Evolutionary conservation across 148 eudicot species (phyloP).

Genomic region (Spergularia bocconei): DNA sequence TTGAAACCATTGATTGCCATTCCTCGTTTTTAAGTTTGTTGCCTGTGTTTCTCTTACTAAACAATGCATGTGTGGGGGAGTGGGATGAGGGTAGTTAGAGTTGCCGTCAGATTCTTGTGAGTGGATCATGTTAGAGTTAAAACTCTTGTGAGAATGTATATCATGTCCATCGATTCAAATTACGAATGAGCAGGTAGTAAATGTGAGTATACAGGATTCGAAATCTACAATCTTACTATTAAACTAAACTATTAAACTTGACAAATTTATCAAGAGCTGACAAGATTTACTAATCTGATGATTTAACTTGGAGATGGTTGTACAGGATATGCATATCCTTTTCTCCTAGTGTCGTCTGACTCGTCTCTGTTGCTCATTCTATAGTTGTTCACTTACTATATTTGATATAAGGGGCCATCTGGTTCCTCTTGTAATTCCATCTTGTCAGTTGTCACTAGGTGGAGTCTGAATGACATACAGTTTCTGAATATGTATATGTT

Average conservation of each 20-base stretch:
- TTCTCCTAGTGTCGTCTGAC: too few relatives aligned
- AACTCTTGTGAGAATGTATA: too few relatives aligned
- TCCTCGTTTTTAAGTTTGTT: not conserved
- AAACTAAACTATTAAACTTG: too few relatives aligned
- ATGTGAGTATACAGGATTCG: too few relatives aligned
- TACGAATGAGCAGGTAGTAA: too few relatives aligned
- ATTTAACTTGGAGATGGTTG: not conserved
- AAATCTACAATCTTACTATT: too few relatives aligned
- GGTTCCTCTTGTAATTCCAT: not conserved
- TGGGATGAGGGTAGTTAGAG: too few relatives aligned
- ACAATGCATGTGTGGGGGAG: too few relatives aligned
- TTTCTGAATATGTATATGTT: not conserved
- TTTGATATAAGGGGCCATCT: not conserved
- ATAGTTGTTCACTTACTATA: not conserved
- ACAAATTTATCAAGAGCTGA: not conserved
- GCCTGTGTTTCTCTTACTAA: not conserved
- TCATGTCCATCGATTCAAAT: too few relatives aligned
- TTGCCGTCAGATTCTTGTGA: too few relatives aligned
- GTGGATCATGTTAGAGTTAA: too few relatives aligned
- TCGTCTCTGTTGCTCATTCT: too few relatives aligned
- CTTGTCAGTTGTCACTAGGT: not conserved
- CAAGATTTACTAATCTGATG: not conserved
- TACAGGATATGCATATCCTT: not conserved
- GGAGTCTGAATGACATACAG: not conserved
- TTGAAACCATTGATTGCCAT: not conserved